Percentiles rank a stretch among this genome's conserved stretches.
Evolutionary conservation across 805 yeast genomes (phyloP).

Genomic region (Myxozyma mucilagina): DNA sequence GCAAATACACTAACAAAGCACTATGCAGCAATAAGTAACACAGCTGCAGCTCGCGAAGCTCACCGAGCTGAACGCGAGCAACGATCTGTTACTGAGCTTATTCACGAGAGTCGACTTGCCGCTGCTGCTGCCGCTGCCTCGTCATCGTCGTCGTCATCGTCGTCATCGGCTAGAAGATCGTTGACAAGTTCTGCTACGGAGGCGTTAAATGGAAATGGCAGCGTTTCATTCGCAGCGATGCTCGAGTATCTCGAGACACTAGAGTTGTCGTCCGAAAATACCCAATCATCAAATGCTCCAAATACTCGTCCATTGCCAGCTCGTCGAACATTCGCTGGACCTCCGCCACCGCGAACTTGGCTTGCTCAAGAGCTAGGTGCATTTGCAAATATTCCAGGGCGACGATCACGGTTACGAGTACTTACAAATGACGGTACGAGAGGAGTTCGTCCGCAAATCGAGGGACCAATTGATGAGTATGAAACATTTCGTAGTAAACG

Average conservation of each 20-base stretch:
- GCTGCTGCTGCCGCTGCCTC: conserved; percentile 1
- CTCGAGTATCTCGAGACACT: neutral
- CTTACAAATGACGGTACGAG: neutral
- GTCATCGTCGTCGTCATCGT: neutral
- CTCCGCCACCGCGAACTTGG: conserved; percentile 33
- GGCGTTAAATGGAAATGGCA: neutral
- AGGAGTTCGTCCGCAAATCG: neutral
- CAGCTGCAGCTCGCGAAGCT: conserved; percentile 6
- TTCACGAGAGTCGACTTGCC: conserved; percentile 19
- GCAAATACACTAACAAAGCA: conserved; percentile 30
- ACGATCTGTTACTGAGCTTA: conserved; percentile 24
- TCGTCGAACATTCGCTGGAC: conserved; percentile 27
- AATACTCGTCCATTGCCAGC: conserved; percentile 1
- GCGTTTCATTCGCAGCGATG: neutral
- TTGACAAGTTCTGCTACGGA: conserved; percentile 9
- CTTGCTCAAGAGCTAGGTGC: conserved; percentile 16
- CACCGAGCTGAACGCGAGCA: conserved; percentile 11
- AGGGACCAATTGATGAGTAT: conserved; percentile 11
- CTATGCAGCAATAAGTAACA: conserved; percentile 23
- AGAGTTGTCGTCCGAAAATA: conserved; percentile 10
- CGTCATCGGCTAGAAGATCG: conserved; percentile 9
- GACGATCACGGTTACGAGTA: neutral
- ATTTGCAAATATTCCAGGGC: conserved; percentile 14
- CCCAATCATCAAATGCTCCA: neutral
- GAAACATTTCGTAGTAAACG: conserved; percentile 1